Evolutionary conservation across 75 land plant species (phyloP), one percentile per base, ranked within the genome.

Genomic region (Pinus taeda): DNA sequence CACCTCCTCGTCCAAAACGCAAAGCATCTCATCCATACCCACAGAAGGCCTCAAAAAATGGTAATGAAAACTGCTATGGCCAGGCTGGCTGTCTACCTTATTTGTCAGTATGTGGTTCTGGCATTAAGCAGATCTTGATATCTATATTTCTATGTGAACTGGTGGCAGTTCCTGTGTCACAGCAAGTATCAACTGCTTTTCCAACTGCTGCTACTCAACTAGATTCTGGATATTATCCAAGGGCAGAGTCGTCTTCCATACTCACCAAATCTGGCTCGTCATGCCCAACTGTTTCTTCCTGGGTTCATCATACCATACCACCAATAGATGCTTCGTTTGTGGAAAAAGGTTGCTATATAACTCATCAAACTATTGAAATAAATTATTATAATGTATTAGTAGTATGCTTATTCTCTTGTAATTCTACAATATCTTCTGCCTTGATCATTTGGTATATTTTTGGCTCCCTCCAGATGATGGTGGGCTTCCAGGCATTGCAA

Each of bases 21-120:
- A 95, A 95, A 84, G 93, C 98, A n/a, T 78, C 97, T 71, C 98
- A 93, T 86, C 97, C 97, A 55, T 95, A 95, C 79, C 95, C 95
- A 58, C 95, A 93, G 69, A 93, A 93, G 73, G 95, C 95, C 15
- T 66, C 95, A 18, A 95, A 90, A 81, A 83, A 81, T 83, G 93
- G 97, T 95, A 78, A 57, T 71, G 9, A 56, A 73, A 29, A 55
- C 6, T 5, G 45, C 29, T 13, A 5, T 73, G 58, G n/a, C 14
- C 29, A 26, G 57, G 58, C 58, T 7, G 26, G 24, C 72, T 69
- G 53, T 18, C 22, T 17, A 45, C 26, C 55, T 22, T 42, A 67
- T 37, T 42, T n/a, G 53, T 69, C 53, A 39, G 22, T 53, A 69
- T 42, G 13, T 69, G 8, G 20, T 69, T 20, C 72, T 7, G 24